Base-by-base conservation (phyloP, 2,329 filamentous ascomycete genomes). In the Penicillium sp. region DNA sequence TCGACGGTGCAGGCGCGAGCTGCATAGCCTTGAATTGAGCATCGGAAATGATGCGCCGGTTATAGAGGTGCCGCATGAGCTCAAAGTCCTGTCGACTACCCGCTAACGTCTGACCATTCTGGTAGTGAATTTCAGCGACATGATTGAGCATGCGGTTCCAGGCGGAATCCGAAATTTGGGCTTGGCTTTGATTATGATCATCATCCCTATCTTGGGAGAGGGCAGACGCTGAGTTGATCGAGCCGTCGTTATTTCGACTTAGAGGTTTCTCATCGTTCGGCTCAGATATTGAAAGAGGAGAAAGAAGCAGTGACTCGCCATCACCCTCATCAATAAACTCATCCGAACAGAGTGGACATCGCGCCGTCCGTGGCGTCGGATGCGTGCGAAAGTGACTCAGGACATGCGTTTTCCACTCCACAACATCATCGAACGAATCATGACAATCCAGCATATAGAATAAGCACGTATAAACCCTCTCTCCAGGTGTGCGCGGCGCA, bases 401-500 rank as follows among this genome's bases (percentile, higher is more conserved):
- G 46, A 79, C 75, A 61, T 80, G 77, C 9, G 68, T 74, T 51
- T 75, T 75, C 76, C 77, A 80, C 31, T 72, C 60, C 7, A 71
- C 67, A 27, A 67, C 64, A 41, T 75, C 69, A 44, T 73, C 68
- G 56, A 78, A 78, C 11, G 68, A 69, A 48, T 74, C 66, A 11
- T 75, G 67, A 60, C 77, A 80, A 60, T 77, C 73, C 8, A 80
- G 69, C 54, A 77, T 71, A 57, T 78, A 73, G 67, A 79, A 79
- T n/a, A 79, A 69, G 56, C 77, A 80, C 22, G 63, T 62, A 56
- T 75, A 76, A 33, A 55, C 56, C n/a, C 37, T 51, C n/a, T 49
- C 33, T 14, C 29, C 26, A 16, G 21, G n/a, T 22, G 19, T 21
- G 22, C 16, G 19, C 43, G 51, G 22, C 13, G 21, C 22, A 22